These are phyloP conservation scores for Tricholoma terreum DNA, from an alignment of 768 basidiomycete species.

Conservation along the genomic window DNA sequence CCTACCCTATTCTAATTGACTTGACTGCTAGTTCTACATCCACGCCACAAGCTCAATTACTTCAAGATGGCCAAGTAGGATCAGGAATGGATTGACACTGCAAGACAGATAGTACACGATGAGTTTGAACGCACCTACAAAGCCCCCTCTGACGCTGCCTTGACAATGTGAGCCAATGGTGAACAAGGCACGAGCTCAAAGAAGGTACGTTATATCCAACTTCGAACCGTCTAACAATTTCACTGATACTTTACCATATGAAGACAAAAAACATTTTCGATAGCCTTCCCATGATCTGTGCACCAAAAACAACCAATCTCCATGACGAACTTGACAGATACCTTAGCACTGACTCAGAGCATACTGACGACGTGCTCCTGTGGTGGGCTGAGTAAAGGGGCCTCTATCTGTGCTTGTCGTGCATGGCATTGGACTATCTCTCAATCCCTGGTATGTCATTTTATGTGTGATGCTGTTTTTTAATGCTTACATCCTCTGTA, in stretches of 20 bases:
- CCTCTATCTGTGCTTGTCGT: slow-evolving; percentile 22
- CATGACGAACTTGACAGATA: slow-evolving; percentile 22
- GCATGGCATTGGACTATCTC: slow-evolving; percentile 32
- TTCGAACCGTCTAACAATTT: slow-evolving; percentile 18
- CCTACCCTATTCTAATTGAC: background rate
- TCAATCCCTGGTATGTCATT: slow-evolving; percentile 25
- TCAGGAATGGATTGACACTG: slow-evolving; percentile 25
- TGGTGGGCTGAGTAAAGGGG: slow-evolving; percentile 24
- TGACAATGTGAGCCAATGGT: background rate
- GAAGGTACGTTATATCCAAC: background rate
- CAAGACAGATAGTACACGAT: slow-evolving; percentile 18
- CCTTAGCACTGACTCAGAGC: slow-evolving; percentile 20
- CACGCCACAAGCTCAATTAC: slow-evolving; percentile 31
- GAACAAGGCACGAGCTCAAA: background rate
- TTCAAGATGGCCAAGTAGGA: slow-evolving; percentile 28
- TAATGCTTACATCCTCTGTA: slow-evolving; percentile 6
- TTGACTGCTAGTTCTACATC: slow-evolving; percentile 29
- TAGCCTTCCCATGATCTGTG: background rate
- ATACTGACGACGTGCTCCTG: slow-evolving; percentile 15
- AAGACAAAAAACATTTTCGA: slow-evolving; percentile 9
- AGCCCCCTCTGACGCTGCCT: background rate
- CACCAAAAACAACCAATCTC: background rate
- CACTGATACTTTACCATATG: slow-evolving; percentile 23
- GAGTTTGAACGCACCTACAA: slow-evolving; percentile 16
- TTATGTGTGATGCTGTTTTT: background rate